Percentiles rank a stretch among this genome's conserved stretches.
These are phyloP conservation scores for Haematococcus sp. DNA, from an alignment of 139 green algal genomes.

Conservation along the genomic window DNA sequence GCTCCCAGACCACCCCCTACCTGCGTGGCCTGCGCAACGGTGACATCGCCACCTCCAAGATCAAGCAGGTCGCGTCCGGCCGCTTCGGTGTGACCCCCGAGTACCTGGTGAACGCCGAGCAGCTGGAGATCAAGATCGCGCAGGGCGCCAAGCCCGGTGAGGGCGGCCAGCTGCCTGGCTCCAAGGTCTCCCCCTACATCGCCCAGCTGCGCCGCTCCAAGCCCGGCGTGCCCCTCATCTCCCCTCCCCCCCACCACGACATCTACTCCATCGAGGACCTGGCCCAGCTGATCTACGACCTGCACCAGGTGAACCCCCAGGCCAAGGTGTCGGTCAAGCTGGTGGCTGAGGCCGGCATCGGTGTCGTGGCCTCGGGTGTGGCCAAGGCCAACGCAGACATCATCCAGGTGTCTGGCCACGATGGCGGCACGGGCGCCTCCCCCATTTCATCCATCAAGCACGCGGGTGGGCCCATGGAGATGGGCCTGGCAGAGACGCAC, in stretches of 20 bases:
- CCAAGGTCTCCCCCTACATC: conserved; percentile 97
- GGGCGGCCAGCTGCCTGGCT: conserved; percentile 94
- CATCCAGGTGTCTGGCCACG: conserved; percentile 96
- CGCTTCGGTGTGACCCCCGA: conserved; percentile 97
- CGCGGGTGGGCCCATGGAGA: conserved; percentile 94
- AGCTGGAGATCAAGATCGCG: conserved; percentile 96
- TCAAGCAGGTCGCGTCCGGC: conserved; percentile 97
- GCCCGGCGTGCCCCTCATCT: conserved; percentile 96
- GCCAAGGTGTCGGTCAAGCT: conserved; percentile 98
- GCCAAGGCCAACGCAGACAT: conserved; percentile 99
- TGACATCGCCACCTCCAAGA: conserved; percentile 90
- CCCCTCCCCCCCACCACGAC: conserved; percentile 97
- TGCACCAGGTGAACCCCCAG: conserved; percentile 78
- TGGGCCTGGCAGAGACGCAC: conserved; percentile 84
- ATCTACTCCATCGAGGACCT: conserved; percentile 99
- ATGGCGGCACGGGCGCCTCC: conserved; percentile 95
- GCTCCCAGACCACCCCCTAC: conserved; percentile 79
- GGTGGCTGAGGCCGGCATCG: conserved; percentile 97
- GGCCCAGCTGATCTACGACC: conserved; percentile 98
- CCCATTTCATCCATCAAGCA: conserved; percentile 99
- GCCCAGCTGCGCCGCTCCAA: conserved; percentile 92
- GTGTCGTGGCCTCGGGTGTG: conserved; percentile 93
- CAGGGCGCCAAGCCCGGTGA: conserved; percentile 87
- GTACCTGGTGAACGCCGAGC: conserved; percentile 96
- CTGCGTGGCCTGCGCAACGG: conserved; percentile 89